A percentile compares a stretch with the other conserved stretches of the same genome.
These are phyloP conservation scores for Annona squamosa DNA, from an alignment of 164 flowering plant species.

Conservation along the genomic window DNA sequence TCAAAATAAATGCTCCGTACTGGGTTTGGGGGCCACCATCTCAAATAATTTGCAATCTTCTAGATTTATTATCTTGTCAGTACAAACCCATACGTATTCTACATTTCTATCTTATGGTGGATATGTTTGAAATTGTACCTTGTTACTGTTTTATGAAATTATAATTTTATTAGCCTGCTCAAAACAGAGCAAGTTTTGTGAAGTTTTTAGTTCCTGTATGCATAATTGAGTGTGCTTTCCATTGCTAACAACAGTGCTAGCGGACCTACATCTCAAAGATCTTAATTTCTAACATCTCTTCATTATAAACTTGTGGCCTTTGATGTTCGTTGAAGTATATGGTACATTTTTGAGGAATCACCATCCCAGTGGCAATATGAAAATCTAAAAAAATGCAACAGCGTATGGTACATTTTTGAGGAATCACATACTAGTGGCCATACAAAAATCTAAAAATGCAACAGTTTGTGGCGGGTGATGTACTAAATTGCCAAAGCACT, in stretches of 20 bases:
- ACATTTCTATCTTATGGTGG: not conserved
- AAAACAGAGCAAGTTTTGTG: not conserved
- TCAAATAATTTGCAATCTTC: not conserved
- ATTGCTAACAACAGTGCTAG: too few relatives aligned
- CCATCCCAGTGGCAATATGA: not conserved
- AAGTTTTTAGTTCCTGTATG: not conserved
- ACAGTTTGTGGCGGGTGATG: too few relatives aligned
- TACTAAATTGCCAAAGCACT: too few relatives aligned
- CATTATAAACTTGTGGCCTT: not conserved
- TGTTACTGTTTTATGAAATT: not conserved
- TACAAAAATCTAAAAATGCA: too few relatives aligned
- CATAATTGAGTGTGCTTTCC: not conserved
- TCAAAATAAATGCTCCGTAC: too few relatives aligned
- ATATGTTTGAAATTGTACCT: not conserved
- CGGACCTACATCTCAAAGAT: not conserved
- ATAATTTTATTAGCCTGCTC: not conserved
- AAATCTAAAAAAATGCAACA: not conserved
- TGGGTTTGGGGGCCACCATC: too few relatives aligned
- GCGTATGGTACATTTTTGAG: too few relatives aligned
- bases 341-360: not conserved
- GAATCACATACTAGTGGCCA: too few relatives aligned
- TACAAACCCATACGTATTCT: not conserved
- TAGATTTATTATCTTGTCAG: not conserved
- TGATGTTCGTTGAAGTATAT: not conserved
- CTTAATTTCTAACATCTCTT: not conserved